phyloP scores from a whole-genome alignment of 78 protist genomes.

The Dictyostelium intermedium region DNA sequence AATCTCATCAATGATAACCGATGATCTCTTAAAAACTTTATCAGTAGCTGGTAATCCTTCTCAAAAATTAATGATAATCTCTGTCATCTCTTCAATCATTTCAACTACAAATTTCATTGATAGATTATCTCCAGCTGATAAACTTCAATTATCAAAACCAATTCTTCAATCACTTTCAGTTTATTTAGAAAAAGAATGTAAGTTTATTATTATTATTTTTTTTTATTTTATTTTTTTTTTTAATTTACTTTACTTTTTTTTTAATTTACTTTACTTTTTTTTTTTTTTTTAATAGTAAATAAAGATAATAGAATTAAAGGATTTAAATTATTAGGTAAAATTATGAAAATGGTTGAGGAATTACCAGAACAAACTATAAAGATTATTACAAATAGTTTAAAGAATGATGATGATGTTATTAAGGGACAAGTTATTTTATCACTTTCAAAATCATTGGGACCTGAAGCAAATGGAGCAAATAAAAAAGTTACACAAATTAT shows the following conservation, averaged over 20 bases:
- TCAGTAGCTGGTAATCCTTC: conserved; percentile 16
- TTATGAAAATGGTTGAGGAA: background rate
- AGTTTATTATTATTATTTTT: background rate
- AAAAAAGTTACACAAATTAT: conserved; percentile 41
- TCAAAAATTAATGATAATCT: conserved; percentile 15
- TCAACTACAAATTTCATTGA: background rate
- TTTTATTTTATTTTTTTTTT: background rate
- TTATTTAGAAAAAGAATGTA: conserved; percentile 76
- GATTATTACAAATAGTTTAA: conserved; percentile 31
- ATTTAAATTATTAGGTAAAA: conserved; percentile 40
- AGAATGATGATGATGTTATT: conserved; percentile 29
- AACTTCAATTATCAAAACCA: conserved; percentile 13
- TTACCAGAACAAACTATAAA: conserved; percentile 35
- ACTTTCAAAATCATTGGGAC: conserved; percentile 28
- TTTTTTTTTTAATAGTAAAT: conserved; percentile 8
- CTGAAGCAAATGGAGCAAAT: background rate
- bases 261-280: background rate
- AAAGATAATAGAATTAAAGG: conserved; percentile 52
- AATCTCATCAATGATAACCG: background rate
- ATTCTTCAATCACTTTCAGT: conserved; percentile 2
- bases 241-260: background rate
- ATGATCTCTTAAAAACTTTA: conserved; percentile 22
- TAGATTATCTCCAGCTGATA: background rate
- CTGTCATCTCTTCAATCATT: background rate
- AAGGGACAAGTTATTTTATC: conserved; percentile 26